Evolutionary conservation across 305 asterid genomes (phyloP), one percentile per base, ranked within the genome.

Genomic region (Plantago coronopus): DNA sequence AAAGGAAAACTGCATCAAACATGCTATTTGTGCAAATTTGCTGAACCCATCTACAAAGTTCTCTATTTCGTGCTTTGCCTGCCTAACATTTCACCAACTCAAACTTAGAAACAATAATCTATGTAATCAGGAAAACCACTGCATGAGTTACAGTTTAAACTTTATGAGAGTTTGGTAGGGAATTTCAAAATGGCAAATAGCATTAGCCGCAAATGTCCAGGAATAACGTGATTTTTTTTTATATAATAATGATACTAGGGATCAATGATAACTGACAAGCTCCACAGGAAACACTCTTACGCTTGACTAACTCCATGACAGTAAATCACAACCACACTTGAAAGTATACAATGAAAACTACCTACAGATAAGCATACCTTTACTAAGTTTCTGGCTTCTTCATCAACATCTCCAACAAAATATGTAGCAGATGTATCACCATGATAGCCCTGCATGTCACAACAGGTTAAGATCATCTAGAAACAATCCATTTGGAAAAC

Each of bases 361-460:
- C 20, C 57, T 63, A 67, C 74, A 61, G 64, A 53, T 76, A 69
- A 65, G 27, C 74, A 59, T 84, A 91, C 99, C 91, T 89, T 81
- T 21, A 93, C 96, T 76, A 93, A 77, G 62, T 83, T 83, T 79
- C 53, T 80, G 62, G 97, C 96, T 70, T 82, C 84, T 62, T 89
- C 95, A 38, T 80, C 78, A 57, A 87, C 96, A 22, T 80, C 88
- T 69, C 97, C 99, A 62, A 86, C 96, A 70, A 83, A 89, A 74
- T 78, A 93, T 57, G 94, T 87, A 15, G 90, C 97, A 69, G 97
- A 93, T 34, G 96, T 93, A 77, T 89, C 99, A 67, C 96, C 99
- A 72, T 93, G 99, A 79, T 89, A 87, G 67, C 96, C 99, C 99
- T 93, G 83, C 46, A 66, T 38, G 54, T 57, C 49, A 65, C 63